Evolutionary conservation across 306 rosid species (phyloP).

Genomic region (Aeschynomene evenia): DNA sequence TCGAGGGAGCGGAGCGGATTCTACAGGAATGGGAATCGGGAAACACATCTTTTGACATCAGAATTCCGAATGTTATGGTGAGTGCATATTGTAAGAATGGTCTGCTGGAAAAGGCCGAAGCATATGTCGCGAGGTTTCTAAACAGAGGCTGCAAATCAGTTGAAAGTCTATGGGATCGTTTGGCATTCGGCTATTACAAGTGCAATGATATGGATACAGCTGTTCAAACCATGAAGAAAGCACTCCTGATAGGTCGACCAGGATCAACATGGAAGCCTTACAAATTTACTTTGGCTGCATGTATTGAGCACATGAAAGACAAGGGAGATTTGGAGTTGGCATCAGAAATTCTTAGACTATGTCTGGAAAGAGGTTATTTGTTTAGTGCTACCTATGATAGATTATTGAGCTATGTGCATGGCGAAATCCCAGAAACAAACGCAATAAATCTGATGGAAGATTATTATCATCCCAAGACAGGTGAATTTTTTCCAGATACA

Average conservation of each 20-base stretch:
- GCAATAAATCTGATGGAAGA: conserved; percentile 25
- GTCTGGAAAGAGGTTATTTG: conserved; percentile 26
- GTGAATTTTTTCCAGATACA: conserved; percentile 7
- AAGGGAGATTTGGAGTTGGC: conserved; percentile 46
- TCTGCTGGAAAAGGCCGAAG: conserved; percentile 52
- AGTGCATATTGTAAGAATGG: conserved; percentile 51
- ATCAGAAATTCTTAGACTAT: conserved; percentile 38
- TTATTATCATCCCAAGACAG: conserved; percentile 17
- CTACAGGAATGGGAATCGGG: conserved; percentile 57
- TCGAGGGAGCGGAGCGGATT: conserved; percentile 59
- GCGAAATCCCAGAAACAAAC: conserved; percentile 29
- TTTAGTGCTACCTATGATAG: conserved; percentile 8
- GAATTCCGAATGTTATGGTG: conserved; percentile 45
- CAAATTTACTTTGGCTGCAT: conserved; percentile 39
- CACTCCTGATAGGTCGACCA: conserved; percentile 35
- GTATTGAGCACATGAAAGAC: conserved; percentile 58
- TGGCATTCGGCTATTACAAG: conserved; percentile 45
- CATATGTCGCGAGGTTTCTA: conserved; percentile 35
- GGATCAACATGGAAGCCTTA: conserved; percentile 38
- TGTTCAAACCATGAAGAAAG: conserved; percentile 49
- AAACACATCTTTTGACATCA: conserved; percentile 37
- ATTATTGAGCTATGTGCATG: conserved; percentile 27
- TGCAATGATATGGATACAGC: conserved; percentile 46
- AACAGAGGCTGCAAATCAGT: conserved; percentile 30
- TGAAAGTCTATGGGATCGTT: conserved; percentile 43